A percentile compares a stretch with the other conserved stretches of the same genome.
Evolutionary conservation across 306 rosid genomes (phyloP).

Genomic region (Begonia fuchsioides): DNA sequence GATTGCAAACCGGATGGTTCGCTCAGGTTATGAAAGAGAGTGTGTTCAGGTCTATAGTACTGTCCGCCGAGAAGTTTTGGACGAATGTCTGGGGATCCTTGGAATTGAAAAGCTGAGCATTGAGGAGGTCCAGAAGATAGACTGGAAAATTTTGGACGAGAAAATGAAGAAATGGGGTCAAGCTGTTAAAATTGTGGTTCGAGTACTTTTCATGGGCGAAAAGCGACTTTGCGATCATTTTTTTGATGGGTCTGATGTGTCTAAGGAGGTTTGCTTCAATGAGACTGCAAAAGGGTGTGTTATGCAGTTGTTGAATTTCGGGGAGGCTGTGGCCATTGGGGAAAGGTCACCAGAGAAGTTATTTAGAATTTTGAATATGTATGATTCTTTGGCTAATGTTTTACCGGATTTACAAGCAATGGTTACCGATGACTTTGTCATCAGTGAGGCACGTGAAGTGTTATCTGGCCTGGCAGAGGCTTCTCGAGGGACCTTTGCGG

Average conservation of each 20-base stretch:
- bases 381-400: constrained; percentile 53
- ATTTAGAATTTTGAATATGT: constrained; percentile 87
- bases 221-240: constrained; percentile 64
- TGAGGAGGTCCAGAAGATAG: constrained; percentile 80
- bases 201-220: constrained; percentile 56
- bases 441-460: constrained; percentile 54
- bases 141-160: constrained; percentile 72
- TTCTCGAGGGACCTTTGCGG: constrained; percentile 63
- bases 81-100: constrained; percentile 60
- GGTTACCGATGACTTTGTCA: constrained; percentile 46
- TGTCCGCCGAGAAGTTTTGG: constrained; percentile 81
- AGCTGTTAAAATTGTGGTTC: constrained; percentile 58
- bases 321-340: constrained; percentile 72
- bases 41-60: constrained; percentile 72
- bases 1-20: constrained; percentile 72
- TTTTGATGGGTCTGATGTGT: constrained; percentile 46
- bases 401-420: constrained; percentile 46
- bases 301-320: constrained; percentile 79
- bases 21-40: constrained; percentile 80
- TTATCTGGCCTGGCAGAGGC: constrained; percentile 63
- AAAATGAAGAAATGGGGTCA: constrained; percentile 96
- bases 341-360: constrained; percentile 77
- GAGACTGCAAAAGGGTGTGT: constrained; percentile 78
- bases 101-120: constrained; percentile 83
- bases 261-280: constrained; percentile 56